Evolutionary conservation across 1,284 basidiomycete species (phyloP).

Genomic region (Mycena sp.): DNA sequence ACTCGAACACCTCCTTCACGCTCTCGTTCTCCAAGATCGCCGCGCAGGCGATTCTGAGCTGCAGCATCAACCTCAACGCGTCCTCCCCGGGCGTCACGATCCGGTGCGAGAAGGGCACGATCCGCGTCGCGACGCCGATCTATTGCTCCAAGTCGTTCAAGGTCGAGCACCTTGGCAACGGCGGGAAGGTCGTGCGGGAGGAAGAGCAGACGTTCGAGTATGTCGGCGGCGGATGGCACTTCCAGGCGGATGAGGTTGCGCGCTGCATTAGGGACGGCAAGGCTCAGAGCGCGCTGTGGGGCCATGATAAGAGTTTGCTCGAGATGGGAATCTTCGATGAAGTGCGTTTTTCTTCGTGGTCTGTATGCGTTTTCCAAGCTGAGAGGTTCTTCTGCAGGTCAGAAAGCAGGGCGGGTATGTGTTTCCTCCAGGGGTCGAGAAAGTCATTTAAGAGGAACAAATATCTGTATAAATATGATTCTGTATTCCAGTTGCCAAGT

Average conservation of each 20-base stretch:
- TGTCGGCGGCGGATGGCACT: constrained; percentile 75
- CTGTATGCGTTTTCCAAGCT: background rate
- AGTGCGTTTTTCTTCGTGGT: constrained; percentile 52
- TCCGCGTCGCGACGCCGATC: constrained; percentile 69
- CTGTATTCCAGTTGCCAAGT: background rate
- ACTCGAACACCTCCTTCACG: constrained; percentile 80
- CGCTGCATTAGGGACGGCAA: constrained; percentile 81
- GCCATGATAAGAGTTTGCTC: constrained; percentile 78
- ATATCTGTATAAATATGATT: background rate
- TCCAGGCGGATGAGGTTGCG: constrained; percentile 87
- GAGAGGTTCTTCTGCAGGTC: constrained; percentile 39
- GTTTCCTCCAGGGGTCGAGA: constrained; percentile 52
- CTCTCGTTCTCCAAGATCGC: constrained; percentile 70
- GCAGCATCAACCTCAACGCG: constrained; percentile 63
- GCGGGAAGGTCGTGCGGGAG: constrained; percentile 59
- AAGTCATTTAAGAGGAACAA: constrained; percentile 33
- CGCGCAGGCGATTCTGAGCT: constrained; percentile 75
- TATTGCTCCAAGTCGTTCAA: constrained; percentile 71
- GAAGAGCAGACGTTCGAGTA: constrained; percentile 65
- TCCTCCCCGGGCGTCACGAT: constrained; percentile 63
- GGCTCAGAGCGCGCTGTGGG: constrained; percentile 79
- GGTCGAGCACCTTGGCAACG: constrained; percentile 69
- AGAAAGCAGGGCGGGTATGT: constrained; percentile 52
- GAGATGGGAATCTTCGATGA: constrained; percentile 87
- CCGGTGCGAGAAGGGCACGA: constrained; percentile 74